These are phyloP conservation scores for Cruciata laevipes DNA, from an alignment of 257 asterid species.

Conservation along the genomic window DNA sequence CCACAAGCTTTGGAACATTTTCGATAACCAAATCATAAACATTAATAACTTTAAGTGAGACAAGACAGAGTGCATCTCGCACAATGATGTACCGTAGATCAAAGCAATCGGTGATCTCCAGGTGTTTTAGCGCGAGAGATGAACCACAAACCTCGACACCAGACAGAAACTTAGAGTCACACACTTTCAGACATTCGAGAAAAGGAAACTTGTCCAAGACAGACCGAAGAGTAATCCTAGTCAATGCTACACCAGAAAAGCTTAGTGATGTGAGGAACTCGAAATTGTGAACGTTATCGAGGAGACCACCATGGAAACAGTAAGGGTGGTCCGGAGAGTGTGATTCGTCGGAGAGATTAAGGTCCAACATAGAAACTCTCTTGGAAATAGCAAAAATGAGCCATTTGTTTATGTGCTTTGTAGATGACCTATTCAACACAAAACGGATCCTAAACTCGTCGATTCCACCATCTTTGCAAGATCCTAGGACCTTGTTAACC, in stretches of 20 bases:
- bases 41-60: conserved; percentile 23
- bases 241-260: not conserved
- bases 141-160: not conserved
- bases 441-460: not conserved
- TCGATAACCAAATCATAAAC: not conserved
- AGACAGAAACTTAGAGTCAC: not conserved
- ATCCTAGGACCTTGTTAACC: not conserved
- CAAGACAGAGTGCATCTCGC: conserved; percentile 26
- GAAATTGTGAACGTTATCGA: too few species aligned
- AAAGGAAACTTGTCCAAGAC: not conserved
- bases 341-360: not conserved
- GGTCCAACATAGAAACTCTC: not conserved
- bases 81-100: conserved; percentile 27
- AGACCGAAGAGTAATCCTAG: not conserved
- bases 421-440: not conserved
- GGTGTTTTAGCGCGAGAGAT: not conserved
- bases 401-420: not conserved
- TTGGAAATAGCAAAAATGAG: not conserved
- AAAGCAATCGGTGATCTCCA: conserved; percentile 9
- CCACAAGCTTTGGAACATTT: not conserved
- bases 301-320: not conserved
- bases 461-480: not conserved
- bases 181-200: not conserved
- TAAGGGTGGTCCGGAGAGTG: too few species aligned
- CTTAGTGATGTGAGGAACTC: not conserved